phyloP scores from a whole-genome alignment of 2,329 filamentous ascomycete genomes.

The Emmonsiellopsis sp. region DNA sequence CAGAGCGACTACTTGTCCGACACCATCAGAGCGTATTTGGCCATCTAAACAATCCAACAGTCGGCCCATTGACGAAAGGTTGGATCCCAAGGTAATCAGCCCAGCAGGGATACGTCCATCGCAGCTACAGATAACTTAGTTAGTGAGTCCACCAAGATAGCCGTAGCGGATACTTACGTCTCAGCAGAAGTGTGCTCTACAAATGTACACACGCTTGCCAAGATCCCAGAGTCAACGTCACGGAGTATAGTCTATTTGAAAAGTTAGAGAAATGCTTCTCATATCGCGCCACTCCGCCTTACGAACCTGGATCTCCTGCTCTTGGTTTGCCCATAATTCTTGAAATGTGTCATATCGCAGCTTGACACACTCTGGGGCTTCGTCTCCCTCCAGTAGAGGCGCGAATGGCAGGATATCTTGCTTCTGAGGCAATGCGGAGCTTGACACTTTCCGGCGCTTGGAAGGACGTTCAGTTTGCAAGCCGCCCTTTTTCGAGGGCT shows the following conservation, averaged over 20 bases:
- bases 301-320: constrained; percentile 30
- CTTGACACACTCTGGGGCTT: constrained; percentile 22
- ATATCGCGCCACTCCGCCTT: neutral
- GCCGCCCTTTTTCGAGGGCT: constrained; percentile 37
- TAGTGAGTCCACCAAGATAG: constrained; percentile 6
- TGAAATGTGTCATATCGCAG: constrained; percentile 29
- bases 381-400: constrained; percentile 30
- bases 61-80: constrained; percentile 31
- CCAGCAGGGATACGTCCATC: constrained; percentile 32
- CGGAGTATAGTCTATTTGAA: constrained; percentile 20
- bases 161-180: constrained; percentile 20
- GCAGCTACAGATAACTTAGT: constrained; percentile 18
- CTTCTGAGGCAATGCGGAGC: constrained; percentile 15
- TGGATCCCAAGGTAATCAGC: constrained; percentile 34
- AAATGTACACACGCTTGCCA: constrained; percentile 29
- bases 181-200: constrained; percentile 24
- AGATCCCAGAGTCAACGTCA: constrained; percentile 30
- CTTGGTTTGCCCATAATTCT: constrained; percentile 29
- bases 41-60: constrained; percentile 29
- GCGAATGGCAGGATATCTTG: constrained; percentile 22
- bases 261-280: neutral
- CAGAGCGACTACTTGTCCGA: constrained; percentile 30
- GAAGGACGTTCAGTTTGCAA: constrained; percentile 34
- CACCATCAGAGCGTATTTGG: constrained; percentile 20
- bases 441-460: constrained; percentile 50